Evolutionary conservation across 2,329 filamentous ascomycete genomes (phyloP).

Genomic region (Aspergillus calidoustus): DNA sequence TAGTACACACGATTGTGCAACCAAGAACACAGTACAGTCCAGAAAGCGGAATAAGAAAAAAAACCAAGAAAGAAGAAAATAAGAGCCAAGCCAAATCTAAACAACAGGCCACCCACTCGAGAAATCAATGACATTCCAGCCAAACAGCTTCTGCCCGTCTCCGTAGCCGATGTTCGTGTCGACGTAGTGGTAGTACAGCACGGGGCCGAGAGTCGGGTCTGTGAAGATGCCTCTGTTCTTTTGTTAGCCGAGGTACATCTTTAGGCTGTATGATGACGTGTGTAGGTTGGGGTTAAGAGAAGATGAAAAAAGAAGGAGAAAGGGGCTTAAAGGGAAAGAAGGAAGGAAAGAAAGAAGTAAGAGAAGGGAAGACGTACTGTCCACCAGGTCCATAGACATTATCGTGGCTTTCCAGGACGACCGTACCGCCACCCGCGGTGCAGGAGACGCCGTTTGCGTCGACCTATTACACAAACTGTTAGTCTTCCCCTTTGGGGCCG

Average conservation of each 20-base stretch:
- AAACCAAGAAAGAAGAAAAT: neutral
- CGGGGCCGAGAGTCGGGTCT: constrained; percentile 50
- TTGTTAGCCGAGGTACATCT: constrained; percentile 1
- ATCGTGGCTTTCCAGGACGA: constrained; percentile 60
- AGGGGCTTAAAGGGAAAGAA: too few species aligned
- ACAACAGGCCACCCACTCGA: constrained; percentile 52
- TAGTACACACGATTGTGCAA: too few species aligned
- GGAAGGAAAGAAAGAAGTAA: neutral
- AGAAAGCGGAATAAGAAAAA: neutral
- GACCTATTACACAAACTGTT: constrained; percentile 30
- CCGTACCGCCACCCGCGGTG: constrained; percentile 61
- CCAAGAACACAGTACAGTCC: too few species aligned
- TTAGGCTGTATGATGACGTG: too few species aligned
- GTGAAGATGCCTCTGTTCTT: constrained; percentile 35
- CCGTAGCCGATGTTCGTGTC: constrained; percentile 59
- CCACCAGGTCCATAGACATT: constrained; percentile 69
- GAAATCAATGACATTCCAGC: constrained; percentile 53
- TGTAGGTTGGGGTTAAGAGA: neutral
- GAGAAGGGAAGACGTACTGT: constrained; percentile 50
- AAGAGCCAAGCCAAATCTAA: constrained; percentile 13
- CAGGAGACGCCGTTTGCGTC: constrained; percentile 61
- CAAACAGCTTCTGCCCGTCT: constrained; percentile 53
- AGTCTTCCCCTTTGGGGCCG: neutral
- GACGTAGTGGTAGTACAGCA: constrained; percentile 68
- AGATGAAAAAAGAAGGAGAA: too few species aligned